phyloP scores from a whole-genome alignment of 75 land plant genomes.

The Picea sitchensis region DNA sequence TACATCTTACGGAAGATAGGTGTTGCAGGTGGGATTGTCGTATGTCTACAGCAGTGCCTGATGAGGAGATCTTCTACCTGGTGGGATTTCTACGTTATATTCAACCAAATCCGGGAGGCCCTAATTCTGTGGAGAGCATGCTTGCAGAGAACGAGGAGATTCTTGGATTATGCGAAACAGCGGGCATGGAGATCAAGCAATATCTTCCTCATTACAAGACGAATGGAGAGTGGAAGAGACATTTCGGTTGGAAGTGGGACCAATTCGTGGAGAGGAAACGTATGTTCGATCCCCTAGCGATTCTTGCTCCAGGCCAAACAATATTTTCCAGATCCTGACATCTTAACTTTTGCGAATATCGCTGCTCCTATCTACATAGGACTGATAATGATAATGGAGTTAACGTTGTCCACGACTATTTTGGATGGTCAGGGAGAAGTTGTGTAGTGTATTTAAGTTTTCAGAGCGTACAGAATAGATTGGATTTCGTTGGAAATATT shows the following conservation, averaged over 20 bases:
- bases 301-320: constrained; percentile 43
- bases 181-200: constrained; percentile 27
- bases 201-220: constrained; percentile 34
- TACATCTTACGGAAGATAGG: neutral
- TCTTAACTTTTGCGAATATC: too few species aligned
- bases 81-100: constrained; percentile 36
- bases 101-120: neutral
- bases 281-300: constrained; percentile 34
- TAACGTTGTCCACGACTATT: too few species aligned
- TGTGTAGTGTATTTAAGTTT: too few species aligned
- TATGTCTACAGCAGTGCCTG: constrained; percentile 49
- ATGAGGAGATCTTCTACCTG: constrained; percentile 48
- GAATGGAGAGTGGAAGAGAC: constrained; percentile 29
- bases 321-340: constrained; percentile 6
- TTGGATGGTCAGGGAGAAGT: too few species aligned
- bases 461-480: too few species aligned
- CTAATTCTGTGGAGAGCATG: constrained; percentile 1
- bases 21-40: constrained; percentile 62
- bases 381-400: too few species aligned
- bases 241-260: constrained; percentile 37
- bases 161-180: constrained; percentile 20
- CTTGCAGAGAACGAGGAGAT: constrained; percentile 35
- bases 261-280: constrained; percentile 25
- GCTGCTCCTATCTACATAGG: too few species aligned
- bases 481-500: too few species aligned